Base-by-base conservation (phyloP, 139 green algal species). In the Chlamydomonas sphaeroides region DNA sequence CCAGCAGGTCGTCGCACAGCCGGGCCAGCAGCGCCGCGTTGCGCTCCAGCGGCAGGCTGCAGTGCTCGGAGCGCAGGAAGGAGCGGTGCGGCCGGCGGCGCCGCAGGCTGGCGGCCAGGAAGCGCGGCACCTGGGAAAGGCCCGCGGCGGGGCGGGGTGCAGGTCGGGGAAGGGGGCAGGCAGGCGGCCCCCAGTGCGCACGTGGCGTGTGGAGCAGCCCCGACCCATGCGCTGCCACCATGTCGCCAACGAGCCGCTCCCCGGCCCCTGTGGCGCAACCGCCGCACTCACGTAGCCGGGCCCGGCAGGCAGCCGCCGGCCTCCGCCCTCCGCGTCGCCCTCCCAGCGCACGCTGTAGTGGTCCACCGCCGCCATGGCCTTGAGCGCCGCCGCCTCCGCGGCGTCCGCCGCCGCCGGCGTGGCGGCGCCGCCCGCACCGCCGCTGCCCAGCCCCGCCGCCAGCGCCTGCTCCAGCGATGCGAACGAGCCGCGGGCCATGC, bases 1-100 rank as follows among this genome's bases (percentile, higher is more conserved):
- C 91, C 76, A 95, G 84, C 69, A 94, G 74, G 69, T 91, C 70
- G 56, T 93, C 86, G 28, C 78, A 88, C 78, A 96, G 80, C 5
- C 78, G 74, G 2, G 72, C 68, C 57, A 96, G 82, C 25, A 96
- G 80, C 15, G 79, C 67, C 0, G 88, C 89, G 78, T 93, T 89
- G 14, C 68, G 57, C n/a, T 41, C 77, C 49, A 86, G 35, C 2
- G 84, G 80, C 61, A 95, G 79, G 6, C 71, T 42, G 77, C 90
- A 88, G 85, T 89, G 94, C 42, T 95, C 92, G 26, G 68, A 39
- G 10, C 80, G 83, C 39, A 80, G 63, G 5, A 68, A 8, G 36
- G 42, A 1, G 26, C 56, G 69, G 36, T 7, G 69, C 3, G 18
- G 36, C 6, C 49, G 80, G 3, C 67, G 66, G 11, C 5, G 3